Percentiles rank a stretch among this genome's conserved stretches.
phyloP scores from a whole-genome alignment of 148 eudicot species.

The Chenopodium formosanum region DNA sequence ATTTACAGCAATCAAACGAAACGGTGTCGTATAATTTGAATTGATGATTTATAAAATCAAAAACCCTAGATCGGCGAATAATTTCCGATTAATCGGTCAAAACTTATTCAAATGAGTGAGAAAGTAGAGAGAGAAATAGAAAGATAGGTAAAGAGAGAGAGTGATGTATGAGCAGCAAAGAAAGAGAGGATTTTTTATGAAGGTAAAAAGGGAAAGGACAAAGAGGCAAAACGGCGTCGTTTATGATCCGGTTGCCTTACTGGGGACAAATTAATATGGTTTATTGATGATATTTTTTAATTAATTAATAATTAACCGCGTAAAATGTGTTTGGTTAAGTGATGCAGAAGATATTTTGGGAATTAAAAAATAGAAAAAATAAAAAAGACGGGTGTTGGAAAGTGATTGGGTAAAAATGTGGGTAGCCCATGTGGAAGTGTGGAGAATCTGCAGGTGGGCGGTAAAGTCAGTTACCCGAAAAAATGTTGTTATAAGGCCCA shows the following conservation, averaged over 20 bases:
- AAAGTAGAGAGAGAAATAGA: background rate
- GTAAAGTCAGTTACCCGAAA: conserved; percentile 14
- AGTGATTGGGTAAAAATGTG: conserved; percentile 1
- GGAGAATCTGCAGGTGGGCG: conserved; percentile 8
- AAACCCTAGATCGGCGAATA: conserved; percentile 18
- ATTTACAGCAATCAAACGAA: background rate
- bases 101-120: background rate
- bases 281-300: background rate
- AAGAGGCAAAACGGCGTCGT: conserved; percentile 23
- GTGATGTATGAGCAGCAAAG: background rate
- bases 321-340: background rate
- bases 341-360: background rate
- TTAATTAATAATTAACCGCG: background rate
- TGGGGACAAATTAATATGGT: conserved; percentile 25
- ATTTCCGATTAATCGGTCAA: conserved; percentile 2
- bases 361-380: too few species aligned
- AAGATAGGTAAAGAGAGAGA: background rate
- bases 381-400: background rate
- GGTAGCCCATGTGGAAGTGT: conserved; percentile 1
- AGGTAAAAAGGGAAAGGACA: background rate
- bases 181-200: background rate
- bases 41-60: background rate
- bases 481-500: background rate
- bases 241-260: conserved; percentile 16
- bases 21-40: background rate